These are phyloP conservation scores for Rhynchosporium graminicola DNA, from an alignment of 2,329 filamentous ascomycete species.

Conservation along the genomic window DNA sequence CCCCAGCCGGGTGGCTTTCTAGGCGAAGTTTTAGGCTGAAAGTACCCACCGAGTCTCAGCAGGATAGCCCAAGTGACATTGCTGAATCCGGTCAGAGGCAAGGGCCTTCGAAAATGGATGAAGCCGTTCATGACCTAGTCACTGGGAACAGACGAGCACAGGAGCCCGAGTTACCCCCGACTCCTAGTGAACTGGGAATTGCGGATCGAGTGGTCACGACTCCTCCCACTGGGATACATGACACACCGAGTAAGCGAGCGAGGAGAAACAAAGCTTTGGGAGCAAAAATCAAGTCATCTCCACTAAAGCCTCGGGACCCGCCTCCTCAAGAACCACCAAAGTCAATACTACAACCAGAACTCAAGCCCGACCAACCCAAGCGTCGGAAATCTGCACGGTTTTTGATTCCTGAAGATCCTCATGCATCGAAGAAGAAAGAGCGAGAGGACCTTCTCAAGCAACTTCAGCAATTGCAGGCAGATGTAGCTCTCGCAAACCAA, in stretches of 20 bases:
- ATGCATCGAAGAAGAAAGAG: slow-evolving; percentile 51
- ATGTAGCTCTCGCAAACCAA: slow-evolving; percentile 57
- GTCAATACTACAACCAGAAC: slow-evolving; percentile 25
- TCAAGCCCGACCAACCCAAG: slow-evolving; percentile 14
- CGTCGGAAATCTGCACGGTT: slow-evolving; percentile 38
- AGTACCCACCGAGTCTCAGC: neutral
- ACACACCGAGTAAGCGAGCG: slow-evolving; percentile 54
- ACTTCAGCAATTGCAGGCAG: slow-evolving; percentile 56
- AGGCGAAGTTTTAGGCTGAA: neutral
- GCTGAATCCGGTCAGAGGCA: neutral
- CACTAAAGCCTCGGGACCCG: slow-evolving; percentile 36
- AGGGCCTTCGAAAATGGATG: slow-evolving; percentile 9
- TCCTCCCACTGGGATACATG: slow-evolving; percentile 60
- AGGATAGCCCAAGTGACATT: neutral
- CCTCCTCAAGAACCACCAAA: slow-evolving; percentile 21
- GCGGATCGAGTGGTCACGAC: slow-evolving; percentile 56
- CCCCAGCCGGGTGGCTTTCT: slow-evolving; percentile 25
- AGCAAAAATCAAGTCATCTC: slow-evolving; percentile 39
- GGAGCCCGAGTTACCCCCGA: slow-evolving; percentile 66
- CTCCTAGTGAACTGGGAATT: slow-evolving; percentile 50
- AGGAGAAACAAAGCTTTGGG: slow-evolving; percentile 43
- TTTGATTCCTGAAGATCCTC: slow-evolving; percentile 34
- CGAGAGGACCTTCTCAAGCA: slow-evolving; percentile 57
- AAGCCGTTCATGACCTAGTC: slow-evolving; percentile 14
- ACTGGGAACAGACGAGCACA: slow-evolving; percentile 35